Evolutionary conservation across 441 rosid genomes (phyloP), one percentile per base, ranked within the genome.

Genomic region (Populus hybrid): DNA sequence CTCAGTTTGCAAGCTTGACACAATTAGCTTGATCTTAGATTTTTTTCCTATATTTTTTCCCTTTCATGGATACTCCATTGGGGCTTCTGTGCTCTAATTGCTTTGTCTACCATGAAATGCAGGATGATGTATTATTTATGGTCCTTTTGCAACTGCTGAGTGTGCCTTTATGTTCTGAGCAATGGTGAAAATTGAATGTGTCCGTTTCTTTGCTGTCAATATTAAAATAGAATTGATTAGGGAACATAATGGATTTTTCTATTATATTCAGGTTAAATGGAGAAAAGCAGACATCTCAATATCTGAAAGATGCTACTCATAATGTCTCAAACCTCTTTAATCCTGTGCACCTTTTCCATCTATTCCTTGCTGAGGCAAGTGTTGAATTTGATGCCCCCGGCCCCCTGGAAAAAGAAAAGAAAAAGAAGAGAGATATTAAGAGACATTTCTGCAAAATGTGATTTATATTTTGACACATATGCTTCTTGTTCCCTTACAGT

Each of bases 51-150:
- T 42, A 14, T 66, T 54, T 28, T 8, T 74, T 30, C 26, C 35
- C 73, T 32, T 69, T 61, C 26, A 70, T 10, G 34, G 20, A 12
- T 30, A 36, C 26, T 68, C 38, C 64, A 36, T 74, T 77, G 65
- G 35, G 66, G 10, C 73, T 72, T 78, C 46, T 32, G 64, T 61
- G 5, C 36, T 73, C 71, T 77, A 50, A 72, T 71, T 50, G 59
- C 61, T 73, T 82, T 77, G 21, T 79, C 50, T 81, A 20, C 79
- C 3, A 81, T 74, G 59, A 78, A 78, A 21, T 86, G 80, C 80
- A 95, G 99, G 99, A 94, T 78, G 98, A 94, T 80, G 24, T 91
- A 34, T 82, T 95, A 80, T 94, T 95, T 84, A 88, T 87, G 83
- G 86, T 95, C 85, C 98, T 95, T 70, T 79, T 94, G 85, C 90